phyloP scores from a whole-genome alignment of 306 rosid genomes.

The Pachyrhizus erosus region DNA sequence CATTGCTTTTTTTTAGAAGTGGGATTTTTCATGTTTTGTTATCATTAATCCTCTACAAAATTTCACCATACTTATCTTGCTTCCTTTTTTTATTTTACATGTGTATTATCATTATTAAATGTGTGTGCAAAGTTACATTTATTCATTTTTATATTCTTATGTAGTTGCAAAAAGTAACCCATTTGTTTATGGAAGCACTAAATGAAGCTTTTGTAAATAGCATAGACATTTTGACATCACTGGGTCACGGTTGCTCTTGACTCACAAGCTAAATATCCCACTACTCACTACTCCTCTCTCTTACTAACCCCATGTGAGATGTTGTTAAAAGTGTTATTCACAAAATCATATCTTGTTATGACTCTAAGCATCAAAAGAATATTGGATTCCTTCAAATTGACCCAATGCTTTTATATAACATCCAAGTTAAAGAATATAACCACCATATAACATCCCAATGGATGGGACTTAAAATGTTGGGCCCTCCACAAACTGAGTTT shows the following conservation, averaged over 20 bases:
- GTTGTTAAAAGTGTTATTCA: constrained; percentile 56
- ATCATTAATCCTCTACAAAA: background rate
- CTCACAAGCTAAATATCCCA: constrained; percentile 32
- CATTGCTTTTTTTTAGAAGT: background rate
- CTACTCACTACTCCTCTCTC: background rate
- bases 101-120: background rate
- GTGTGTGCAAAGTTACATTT: background rate
- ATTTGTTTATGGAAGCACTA: constrained; percentile 28
- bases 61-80: background rate
- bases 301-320: constrained; percentile 49
- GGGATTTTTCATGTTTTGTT: background rate
- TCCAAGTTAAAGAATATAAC: constrained; percentile 44
- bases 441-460: constrained; percentile 30
- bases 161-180: background rate
- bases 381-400: constrained; percentile 46
- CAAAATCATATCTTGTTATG: constrained; percentile 45
- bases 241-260: background rate
- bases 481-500: constrained; percentile 42
- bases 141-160: background rate
- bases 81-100: background rate
- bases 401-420: constrained; percentile 29
- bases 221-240: constrained; percentile 28
- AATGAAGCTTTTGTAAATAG: constrained; percentile 21
- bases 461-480: constrained; percentile 46
- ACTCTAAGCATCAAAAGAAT: constrained; percentile 37